A percentile compares a stretch with the other conserved stretches of the same genome.
Conservation (phyloP, 371 early-diverging fungal genomes). For the Mucor circinelloides region DNA sequence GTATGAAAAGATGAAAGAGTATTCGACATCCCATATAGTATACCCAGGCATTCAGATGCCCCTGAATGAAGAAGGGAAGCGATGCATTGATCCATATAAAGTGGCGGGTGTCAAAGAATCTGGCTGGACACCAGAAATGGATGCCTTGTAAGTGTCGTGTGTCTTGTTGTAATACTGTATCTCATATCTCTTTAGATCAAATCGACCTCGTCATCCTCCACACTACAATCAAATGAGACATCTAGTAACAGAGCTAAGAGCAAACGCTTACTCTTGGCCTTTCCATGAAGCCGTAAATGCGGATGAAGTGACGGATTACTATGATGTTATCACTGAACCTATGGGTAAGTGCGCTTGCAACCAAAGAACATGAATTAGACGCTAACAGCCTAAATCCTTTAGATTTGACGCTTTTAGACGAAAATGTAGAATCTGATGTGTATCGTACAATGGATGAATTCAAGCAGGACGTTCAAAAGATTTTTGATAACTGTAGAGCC, state of each 20-base stretch:
- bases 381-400: neutral
- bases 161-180: neutral
- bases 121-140: conserved; percentile 93
- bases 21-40: conserved; percentile 74
- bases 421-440: conserved; percentile 54
- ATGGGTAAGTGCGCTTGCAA: conserved; percentile 75
- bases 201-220: conserved; percentile 54
- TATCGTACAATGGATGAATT: conserved; percentile 48
- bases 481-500: conserved; percentile 52
- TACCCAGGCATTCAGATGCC: conserved; percentile 82
- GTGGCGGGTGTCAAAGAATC: conserved; percentile 87
- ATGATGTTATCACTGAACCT: conserved; percentile 94
- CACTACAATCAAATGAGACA: conserved; percentile 73
- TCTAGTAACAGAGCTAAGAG: conserved; percentile 75
- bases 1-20: conserved; percentile 76
- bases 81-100: conserved; percentile 53
- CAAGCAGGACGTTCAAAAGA: conserved; percentile 37
- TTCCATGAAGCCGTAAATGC: conserved; percentile 96
- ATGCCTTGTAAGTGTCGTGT: conserved; percentile 43
- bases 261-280: conserved; percentile 92
- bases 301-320: conserved; percentile 95
- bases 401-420: conserved; percentile 65
- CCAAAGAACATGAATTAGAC: neutral
- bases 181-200: conserved; percentile 33
- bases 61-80: conserved; percentile 48